These are phyloP conservation scores for Aspergillus pseudoglaucus DNA, from an alignment of 2,329 filamentous ascomycete species.

Conservation along the genomic window DNA sequence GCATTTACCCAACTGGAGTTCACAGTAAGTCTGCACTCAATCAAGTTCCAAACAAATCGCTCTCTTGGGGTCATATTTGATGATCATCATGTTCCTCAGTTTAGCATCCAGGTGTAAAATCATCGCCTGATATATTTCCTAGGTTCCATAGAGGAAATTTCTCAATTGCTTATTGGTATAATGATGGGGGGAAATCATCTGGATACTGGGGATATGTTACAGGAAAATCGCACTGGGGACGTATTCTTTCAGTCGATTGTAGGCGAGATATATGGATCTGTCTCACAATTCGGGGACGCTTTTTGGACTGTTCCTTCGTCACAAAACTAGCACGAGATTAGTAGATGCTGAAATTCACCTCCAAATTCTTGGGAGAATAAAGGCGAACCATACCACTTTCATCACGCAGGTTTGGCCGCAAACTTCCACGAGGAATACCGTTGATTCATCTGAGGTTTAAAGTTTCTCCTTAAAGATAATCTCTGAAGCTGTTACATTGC, in stretches of 20 bases:
- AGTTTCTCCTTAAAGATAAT: conserved; percentile 9
- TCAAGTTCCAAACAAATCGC: conserved; percentile 6
- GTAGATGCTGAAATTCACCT: no score
- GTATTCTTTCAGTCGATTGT: conserved; percentile 5
- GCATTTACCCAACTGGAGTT: no score
- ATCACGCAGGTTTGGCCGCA: conserved; percentile 9
- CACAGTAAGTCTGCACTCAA: no score
- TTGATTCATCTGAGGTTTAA: conserved; percentile 5
- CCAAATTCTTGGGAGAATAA: no score
- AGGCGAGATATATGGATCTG: neutral
- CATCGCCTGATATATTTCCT: conserved; percentile 10
- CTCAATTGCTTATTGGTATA: conserved; percentile 4
- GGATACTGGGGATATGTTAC: conserved; percentile 10
- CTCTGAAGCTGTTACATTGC: conserved; percentile 1
- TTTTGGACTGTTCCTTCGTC: no score
- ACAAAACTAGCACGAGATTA: no score
- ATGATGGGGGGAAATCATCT: conserved; percentile 4
- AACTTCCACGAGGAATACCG: conserved; percentile 11
- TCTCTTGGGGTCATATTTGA: conserved; percentile 8
- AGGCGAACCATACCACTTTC: conserved; percentile 14
- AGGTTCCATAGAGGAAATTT: conserved; percentile 6
- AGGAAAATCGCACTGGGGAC: conserved; percentile 11
- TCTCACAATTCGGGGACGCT: neutral
- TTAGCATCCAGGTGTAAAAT: conserved; percentile 7
- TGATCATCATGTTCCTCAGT: conserved; percentile 12